Evolutionary conservation across 495 filamentous ascomycete species (phyloP).

Genomic region (Trichoderma reesei): DNA sequence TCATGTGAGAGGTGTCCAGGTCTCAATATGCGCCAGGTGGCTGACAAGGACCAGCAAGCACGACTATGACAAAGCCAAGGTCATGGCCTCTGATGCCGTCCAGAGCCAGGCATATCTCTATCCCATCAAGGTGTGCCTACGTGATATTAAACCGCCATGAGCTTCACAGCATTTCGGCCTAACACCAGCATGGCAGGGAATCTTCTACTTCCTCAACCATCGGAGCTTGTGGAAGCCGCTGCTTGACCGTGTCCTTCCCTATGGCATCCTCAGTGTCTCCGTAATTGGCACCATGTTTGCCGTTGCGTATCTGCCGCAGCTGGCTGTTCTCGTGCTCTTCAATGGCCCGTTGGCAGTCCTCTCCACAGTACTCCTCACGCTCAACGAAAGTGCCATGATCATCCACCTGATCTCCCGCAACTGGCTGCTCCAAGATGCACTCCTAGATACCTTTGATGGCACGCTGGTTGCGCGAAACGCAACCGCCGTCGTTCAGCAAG

Average conservation of each 20-base stretch:
- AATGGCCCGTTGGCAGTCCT: constrained; percentile 78
- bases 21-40: not conserved
- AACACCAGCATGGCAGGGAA: constrained; percentile 32
- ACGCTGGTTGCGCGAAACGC: constrained; percentile 51
- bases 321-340: constrained; percentile 67
- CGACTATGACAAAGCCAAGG: constrained; percentile 45
- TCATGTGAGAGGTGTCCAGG: constrained; percentile 30
- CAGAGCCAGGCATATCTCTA: constrained; percentile 74
- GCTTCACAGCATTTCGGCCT: not conserved
- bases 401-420: constrained; percentile 62
- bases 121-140: constrained; percentile 58
- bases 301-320: constrained; percentile 85
- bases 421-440: constrained; percentile 67
- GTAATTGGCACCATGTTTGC: constrained; percentile 71
- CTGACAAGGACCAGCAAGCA: constrained; percentile 32
- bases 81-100: constrained; percentile 50
- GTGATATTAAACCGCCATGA: not conserved
- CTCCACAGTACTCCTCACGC: constrained; percentile 64
- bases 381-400: constrained; percentile 73
- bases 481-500: constrained; percentile 53
- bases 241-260: constrained; percentile 55
- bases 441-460: constrained; percentile 88
- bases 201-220: constrained; percentile 66
- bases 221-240: constrained; percentile 60
- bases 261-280: constrained; percentile 55